Percentiles rank a stretch among this genome's conserved stretches.
These are phyloP conservation scores for Coelastrella sp. DNA, from an alignment of 139 green algal species.

Conservation along the genomic window DNA sequence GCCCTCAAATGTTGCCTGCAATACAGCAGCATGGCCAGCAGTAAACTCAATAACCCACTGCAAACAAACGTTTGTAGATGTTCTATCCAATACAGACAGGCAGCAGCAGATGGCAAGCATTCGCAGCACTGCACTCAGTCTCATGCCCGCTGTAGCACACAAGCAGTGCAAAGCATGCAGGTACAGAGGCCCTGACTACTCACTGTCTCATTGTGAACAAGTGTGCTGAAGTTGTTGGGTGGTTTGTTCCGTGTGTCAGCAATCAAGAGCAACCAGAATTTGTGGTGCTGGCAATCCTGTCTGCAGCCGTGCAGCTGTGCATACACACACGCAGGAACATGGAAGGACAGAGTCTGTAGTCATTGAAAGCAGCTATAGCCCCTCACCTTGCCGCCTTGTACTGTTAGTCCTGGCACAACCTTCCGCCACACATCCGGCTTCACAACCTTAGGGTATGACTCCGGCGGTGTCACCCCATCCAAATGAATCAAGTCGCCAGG, in stretches of 20 bases:
- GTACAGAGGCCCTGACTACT: too few species aligned
- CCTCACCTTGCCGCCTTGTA: constrained; percentile 41
- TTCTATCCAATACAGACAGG: too few species aligned
- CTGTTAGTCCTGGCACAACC: constrained; percentile 53
- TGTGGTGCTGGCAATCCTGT: too few species aligned
- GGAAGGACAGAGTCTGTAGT: background rate
- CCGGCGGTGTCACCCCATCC: constrained; percentile 22
- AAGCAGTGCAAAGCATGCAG: too few species aligned
- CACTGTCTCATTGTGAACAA: too few species aligned
- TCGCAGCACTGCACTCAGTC: too few species aligned
- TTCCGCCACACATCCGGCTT: constrained; percentile 60
- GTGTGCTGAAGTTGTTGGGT: too few species aligned
- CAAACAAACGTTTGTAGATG: too few species aligned
- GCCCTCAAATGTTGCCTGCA: constrained; percentile 49
- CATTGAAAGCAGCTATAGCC: background rate
- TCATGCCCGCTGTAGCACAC: too few species aligned
- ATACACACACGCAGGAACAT: background rate
- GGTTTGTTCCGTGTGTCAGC: too few species aligned
- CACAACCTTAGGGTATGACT: constrained; percentile 51
- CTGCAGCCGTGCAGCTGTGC: background rate
- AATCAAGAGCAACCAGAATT: too few species aligned
- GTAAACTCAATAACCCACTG: background rate
- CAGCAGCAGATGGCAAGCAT: too few species aligned
- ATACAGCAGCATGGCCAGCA: constrained; percentile 10
- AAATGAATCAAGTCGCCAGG: constrained; percentile 53